Evolutionary conservation across 2,329 filamentous ascomycete genomes (phyloP).

Genomic region (Apiospora kogelbergensis): DNA sequence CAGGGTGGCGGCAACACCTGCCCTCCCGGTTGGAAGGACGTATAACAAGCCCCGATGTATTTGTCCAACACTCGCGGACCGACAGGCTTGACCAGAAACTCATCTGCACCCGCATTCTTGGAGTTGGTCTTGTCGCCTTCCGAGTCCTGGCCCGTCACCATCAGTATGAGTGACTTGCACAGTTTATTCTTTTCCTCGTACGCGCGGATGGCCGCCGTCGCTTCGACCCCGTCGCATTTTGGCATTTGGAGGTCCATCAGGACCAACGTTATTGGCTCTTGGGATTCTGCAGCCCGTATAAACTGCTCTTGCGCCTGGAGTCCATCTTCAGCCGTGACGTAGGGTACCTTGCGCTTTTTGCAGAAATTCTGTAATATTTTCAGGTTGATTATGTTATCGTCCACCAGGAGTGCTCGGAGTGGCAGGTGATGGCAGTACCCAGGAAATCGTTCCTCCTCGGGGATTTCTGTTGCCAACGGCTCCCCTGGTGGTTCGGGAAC

Average conservation of each 20-base stretch:
- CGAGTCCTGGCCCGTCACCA: conserved; percentile 15
- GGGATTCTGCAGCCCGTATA: not conserved
- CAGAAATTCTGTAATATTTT: conserved; percentile 13
- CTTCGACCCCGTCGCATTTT: conserved; percentile 11
- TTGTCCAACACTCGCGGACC: conserved; percentile 9
- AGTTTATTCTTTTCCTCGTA: not conserved
- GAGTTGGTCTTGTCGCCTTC: conserved; percentile 7
- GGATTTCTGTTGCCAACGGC: not conserved
- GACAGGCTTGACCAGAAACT: conserved; percentile 14
- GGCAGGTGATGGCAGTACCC: not conserved
- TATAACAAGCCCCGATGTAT: conserved; percentile 6
- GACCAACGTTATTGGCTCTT: conserved; percentile 9
- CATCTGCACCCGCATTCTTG: conserved; percentile 11
- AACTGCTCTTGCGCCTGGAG: conserved; percentile 6
- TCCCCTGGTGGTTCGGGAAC: not conserved
- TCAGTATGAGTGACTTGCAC: not conserved
- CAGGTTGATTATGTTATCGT: conserved; percentile 14
- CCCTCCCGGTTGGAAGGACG: not conserved
- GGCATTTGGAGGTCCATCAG: conserved; percentile 16
- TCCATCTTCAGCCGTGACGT: conserved; percentile 12
- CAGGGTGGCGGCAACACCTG: not conserved
- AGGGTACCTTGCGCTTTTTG: conserved; percentile 11
- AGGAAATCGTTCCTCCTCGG: not conserved
- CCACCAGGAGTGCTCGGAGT: conserved; percentile 12
- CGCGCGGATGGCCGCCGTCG: conserved; percentile 11